Evolutionary conservation across 805 yeast species (phyloP), one percentile per base, ranked within the genome.

Genomic region (Candida qinlingensis): DNA sequence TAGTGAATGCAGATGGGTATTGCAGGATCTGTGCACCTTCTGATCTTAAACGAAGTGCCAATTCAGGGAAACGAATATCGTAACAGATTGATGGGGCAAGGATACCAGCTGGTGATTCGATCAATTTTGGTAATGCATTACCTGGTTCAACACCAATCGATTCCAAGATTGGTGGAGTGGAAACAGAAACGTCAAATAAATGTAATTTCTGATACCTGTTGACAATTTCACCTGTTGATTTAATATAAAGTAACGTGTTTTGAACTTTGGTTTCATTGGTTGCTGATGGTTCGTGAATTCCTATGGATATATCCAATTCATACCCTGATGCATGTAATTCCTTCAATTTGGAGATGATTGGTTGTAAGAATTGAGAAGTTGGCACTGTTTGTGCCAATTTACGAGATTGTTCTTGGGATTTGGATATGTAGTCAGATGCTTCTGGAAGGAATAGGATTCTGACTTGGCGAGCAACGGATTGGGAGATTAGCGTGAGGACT

Each of bases 1-100:
- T 78, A 0, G 97, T 94, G 73, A 95, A 94, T 0, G 98, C 98
- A 28, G 95, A 84, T 0, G 99, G 98, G 58, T 72, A 92, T 3
- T 92, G 77, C 37, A 92, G 57, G 26, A 92, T 70, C 49, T 87
- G 76, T 1, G 96, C 96, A 4, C 96, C 96, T 45, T 68, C 57
- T 8, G 77, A 61, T 45, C 96, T 69, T 35, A 87, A 66, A 38
- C 82, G 66, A 35, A 85, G 58, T 1, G 94, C 82, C 42, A 87
- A 67, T 62, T 90, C 96, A 0, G 96, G 96, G 62, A 89, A 88
- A 53, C 97, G 71, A 34, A 89, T 80, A 66, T 88, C 98, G 65
- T 87, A 90, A 65, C 96, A 92, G 34, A 87, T 85, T 2, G 80
- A 85, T 9, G 77, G 65, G 0, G 96, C 96, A 6, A 88, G 67